Conservation (phyloP, 2,329 filamentous ascomycete species). For the Didymellaceae sp. region DNA sequence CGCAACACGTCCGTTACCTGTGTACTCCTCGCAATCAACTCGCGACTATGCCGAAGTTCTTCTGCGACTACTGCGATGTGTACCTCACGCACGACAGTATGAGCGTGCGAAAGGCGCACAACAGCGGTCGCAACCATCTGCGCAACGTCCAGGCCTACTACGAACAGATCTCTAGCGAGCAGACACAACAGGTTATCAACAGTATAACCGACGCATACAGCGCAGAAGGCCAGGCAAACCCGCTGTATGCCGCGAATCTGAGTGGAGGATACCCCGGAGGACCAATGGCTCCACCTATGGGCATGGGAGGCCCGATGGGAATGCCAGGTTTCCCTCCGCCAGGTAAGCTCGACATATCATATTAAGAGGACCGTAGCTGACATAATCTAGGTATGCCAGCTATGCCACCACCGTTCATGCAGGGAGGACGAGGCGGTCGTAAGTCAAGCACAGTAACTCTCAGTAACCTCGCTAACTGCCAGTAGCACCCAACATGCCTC, state of each 20-base stretch:
- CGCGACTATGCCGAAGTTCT: conserved; percentile 36
- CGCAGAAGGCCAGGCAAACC: conserved; percentile 90
- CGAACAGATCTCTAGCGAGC: conserved; percentile 98
- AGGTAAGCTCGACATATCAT: conserved; percentile 8
- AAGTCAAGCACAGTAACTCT: conserved; percentile 19
- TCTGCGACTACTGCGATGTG: conserved; percentile 97
- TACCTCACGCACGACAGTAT: conserved; percentile 99
- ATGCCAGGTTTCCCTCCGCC: conserved; percentile 30
- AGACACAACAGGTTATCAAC: conserved; percentile 97
- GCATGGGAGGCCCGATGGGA: conserved; percentile 30
- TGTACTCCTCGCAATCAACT: neutral
- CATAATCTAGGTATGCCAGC: conserved; percentile 38
- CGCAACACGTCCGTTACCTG: neutral
- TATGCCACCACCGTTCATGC: conserved; percentile 50
- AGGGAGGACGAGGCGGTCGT: conserved; percentile 49
- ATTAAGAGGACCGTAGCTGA: conserved; percentile 15
- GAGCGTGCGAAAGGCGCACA: conserved; percentile 99
- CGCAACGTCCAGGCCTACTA: conserved; percentile 99
- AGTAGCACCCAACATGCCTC: conserved; percentile 37
- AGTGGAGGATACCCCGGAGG: conserved; percentile 57
- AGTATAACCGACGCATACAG: conserved; percentile 96
- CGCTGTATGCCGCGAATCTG: conserved; percentile 67
- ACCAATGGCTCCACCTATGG: conserved; percentile 24
- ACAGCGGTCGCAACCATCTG: conserved; percentile 93
- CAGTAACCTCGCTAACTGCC: neutral